Conservation (phyloP, 768 basidiomycete species). For the Cystofilobasidium macerans region DNA sequence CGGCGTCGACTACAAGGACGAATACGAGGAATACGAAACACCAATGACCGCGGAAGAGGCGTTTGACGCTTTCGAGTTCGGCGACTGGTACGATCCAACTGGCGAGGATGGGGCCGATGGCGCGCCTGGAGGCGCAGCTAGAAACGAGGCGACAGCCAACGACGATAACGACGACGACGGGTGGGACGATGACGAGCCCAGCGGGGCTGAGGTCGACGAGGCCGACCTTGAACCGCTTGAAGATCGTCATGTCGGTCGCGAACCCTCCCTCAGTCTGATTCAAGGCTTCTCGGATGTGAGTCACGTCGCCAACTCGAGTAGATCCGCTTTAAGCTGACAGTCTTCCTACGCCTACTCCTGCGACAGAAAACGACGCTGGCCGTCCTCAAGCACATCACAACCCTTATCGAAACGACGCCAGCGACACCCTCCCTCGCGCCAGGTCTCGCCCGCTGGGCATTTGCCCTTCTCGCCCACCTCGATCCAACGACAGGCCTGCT, state of each 20-base stretch:
- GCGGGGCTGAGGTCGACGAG: background rate
- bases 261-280: background rate
- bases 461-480: conserved; percentile 4
- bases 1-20: background rate
- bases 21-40: background rate
- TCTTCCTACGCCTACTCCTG: background rate
- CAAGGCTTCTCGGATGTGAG: conserved; percentile 9
- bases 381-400: background rate
- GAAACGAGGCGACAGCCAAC: background rate
- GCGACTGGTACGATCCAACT: background rate
- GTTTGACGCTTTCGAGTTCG: conserved; percentile 2
- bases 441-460: conserved; percentile 3
- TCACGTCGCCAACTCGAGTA: too few species aligned
- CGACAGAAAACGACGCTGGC: background rate
- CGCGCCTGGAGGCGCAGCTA: too few species aligned
- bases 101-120: background rate
- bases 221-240: background rate
- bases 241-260: background rate
- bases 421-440: background rate
- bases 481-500: background rate
- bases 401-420: background rate
- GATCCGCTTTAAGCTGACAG: too few species aligned
- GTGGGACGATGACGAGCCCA: background rate
- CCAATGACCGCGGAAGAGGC: background rate
- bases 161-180: background rate